phyloP scores from a whole-genome alignment of 805 yeast species.

The Maudiozyma saulgeensis region DNA sequence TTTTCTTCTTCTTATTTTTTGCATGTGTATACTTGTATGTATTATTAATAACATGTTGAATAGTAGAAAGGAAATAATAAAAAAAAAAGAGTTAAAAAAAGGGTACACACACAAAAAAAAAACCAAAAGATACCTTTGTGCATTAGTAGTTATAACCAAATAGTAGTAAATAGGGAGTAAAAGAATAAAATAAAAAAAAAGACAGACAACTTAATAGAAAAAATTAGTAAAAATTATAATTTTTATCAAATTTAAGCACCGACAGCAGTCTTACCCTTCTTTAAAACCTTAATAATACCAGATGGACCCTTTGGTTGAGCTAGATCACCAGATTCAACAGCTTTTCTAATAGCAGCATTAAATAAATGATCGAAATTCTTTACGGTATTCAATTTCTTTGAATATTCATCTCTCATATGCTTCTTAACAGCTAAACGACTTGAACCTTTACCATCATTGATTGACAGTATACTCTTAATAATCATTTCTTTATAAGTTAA shows the following conservation, averaged over 20 bases:
- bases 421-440: conserved; percentile 82
- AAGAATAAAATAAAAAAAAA: too few species aligned
- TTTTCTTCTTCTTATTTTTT: too few species aligned
- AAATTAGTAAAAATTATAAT: too few species aligned
- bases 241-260: conserved; percentile 9
- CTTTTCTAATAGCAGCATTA: conserved; percentile 63
- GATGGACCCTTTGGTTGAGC: conserved; percentile 79
- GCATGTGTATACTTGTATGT: not conserved
- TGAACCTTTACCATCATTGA: conserved; percentile 77
- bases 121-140: too few species aligned
- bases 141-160: too few species aligned
- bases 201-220: too few species aligned
- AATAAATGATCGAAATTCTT: conserved; percentile 64
- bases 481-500: conserved; percentile 27
- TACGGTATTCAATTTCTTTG: conserved; percentile 42
- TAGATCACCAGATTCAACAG: conserved; percentile 70
- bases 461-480: conserved; percentile 51
- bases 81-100: not conserved
- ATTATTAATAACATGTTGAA: not conserved
- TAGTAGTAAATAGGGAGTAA: too few species aligned
- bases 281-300: conserved; percentile 21
- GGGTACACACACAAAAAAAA: not conserved
- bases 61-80: not conserved
- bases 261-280: conserved; percentile 19
- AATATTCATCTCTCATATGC: conserved; percentile 46